Evolutionary conservation across 1,284 basidiomycete species (phyloP).

Genomic region (Trichosporon ovoides): DNA sequence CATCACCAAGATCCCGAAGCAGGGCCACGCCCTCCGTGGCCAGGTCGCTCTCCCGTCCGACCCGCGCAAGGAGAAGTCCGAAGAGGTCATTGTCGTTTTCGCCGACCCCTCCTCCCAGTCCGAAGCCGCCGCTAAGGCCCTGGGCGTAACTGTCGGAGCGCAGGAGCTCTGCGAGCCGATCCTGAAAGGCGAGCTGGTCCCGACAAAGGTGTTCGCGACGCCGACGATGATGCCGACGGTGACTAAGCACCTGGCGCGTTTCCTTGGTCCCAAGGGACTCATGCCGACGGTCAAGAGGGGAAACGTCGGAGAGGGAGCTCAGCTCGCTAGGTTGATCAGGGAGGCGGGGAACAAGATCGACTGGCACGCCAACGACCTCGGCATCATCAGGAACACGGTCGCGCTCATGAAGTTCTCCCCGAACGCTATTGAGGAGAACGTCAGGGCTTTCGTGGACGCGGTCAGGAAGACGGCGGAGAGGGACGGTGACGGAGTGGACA

Average conservation of each 20-base stretch:
- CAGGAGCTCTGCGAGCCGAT: constrained; percentile 69
- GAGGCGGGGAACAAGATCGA: constrained; percentile 77
- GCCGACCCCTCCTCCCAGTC: constrained; percentile 55
- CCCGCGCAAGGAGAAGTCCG: constrained; percentile 56
- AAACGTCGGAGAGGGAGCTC: constrained; percentile 75
- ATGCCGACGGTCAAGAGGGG: constrained; percentile 94
- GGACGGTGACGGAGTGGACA: constrained; percentile 19
- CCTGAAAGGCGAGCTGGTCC: constrained; percentile 37
- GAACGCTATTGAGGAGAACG: constrained; percentile 71
- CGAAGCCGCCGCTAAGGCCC: constrained; percentile 62
- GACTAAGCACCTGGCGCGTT: constrained; percentile 73
- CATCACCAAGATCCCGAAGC: constrained; percentile 55
- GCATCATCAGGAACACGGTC: constrained; percentile 57
- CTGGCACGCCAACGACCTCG: constrained; percentile 86
- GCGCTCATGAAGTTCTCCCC: constrained; percentile 66
- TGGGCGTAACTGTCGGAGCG: constrained; percentile 79
- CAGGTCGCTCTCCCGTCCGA: constrained; percentile 65
- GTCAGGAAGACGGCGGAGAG: constrained; percentile 50
- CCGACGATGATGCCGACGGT: constrained; percentile 72
- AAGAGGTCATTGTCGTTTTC: constrained; percentile 73
- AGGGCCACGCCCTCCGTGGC: constrained; percentile 65
- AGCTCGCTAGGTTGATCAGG: constrained; percentile 68
- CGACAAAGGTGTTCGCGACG: constrained; percentile 60
- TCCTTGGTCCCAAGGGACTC: constrained; percentile 85
- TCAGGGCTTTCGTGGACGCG: constrained; percentile 68